Conservation (phyloP, 2,329 filamentous ascomycete genomes). For the Fusarium sp. region DNA sequence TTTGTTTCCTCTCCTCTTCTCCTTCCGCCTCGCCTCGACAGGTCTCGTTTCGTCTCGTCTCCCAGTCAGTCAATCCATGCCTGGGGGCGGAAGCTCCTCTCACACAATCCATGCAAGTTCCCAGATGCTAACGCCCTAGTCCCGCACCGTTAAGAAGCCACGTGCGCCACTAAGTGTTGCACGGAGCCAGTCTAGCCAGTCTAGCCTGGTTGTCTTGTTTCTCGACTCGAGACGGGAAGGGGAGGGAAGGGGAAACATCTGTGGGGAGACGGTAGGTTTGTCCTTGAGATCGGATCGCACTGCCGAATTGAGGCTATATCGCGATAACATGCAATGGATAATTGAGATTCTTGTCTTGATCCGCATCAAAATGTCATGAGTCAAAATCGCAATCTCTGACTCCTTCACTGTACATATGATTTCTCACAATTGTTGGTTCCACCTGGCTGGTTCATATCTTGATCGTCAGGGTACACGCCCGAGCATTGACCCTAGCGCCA, state of each 20-base stretch:
- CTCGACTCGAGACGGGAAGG: constrained; percentile 20
- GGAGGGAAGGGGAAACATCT: constrained; percentile 32
- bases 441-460: constrained; percentile 35
- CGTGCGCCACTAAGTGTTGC: constrained; percentile 48
- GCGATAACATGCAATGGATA: constrained; percentile 23
- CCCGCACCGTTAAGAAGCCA: constrained; percentile 51
- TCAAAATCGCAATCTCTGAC: constrained; percentile 31
- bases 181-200: constrained; percentile 17
- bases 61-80: constrained; percentile 16
- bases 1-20: constrained; percentile 16
- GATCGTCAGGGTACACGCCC: constrained; percentile 39
- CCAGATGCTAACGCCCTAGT: constrained; percentile 44
- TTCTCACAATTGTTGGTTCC: constrained; percentile 35
- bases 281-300: constrained; percentile 45
- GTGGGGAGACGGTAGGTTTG: constrained; percentile 44
- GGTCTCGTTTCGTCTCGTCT: constrained; percentile 15
- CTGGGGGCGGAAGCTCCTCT: constrained; percentile 24
- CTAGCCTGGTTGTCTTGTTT: constrained; percentile 6
- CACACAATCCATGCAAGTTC: constrained; percentile 40
- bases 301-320: constrained; percentile 34
- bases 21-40: constrained; percentile 19
- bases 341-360: constrained; percentile 1
- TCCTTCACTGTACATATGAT: constrained; percentile 32
- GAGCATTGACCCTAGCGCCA: constrained; percentile 36
- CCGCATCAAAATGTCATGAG: constrained; percentile 7